These are phyloP conservation scores for Ascodesmis nigricans DNA, from an alignment of 495 filamentous ascomycete genomes.

Conservation along the genomic window DNA sequence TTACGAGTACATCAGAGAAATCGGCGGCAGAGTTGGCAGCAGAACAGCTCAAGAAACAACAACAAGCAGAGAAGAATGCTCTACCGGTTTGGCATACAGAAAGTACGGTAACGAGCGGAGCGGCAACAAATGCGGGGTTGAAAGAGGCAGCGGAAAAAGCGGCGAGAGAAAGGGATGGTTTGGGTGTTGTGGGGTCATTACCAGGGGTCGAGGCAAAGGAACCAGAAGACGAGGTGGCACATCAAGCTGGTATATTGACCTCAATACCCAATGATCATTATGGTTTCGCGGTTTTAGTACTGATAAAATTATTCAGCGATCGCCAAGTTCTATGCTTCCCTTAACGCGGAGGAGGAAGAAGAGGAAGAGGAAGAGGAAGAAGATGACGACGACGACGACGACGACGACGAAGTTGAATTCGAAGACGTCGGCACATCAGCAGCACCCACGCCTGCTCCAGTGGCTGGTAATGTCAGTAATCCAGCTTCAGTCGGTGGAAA, in stretches of 20 bases:
- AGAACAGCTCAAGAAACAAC: slow-evolving; percentile 48
- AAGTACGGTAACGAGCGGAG: slow-evolving; percentile 43
- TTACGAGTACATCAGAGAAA: slow-evolving; percentile 51
- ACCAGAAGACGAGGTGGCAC: too few relatives aligned
- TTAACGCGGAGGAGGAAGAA: slow-evolving; percentile 28
- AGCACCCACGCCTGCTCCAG: slow-evolving; percentile 3
- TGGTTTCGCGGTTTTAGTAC: too few relatives aligned
- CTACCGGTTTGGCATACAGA: slow-evolving; percentile 78
- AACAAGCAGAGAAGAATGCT: slow-evolving; percentile 58
- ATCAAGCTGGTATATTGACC: slow-evolving; percentile 15
- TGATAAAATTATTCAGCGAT: too few relatives aligned
- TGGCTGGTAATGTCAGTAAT: slow-evolving; percentile 7
- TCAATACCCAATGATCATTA: slow-evolving; percentile 22
- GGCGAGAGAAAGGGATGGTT: slow-evolving; percentile 17
- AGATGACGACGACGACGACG: slow-evolving; percentile 30
- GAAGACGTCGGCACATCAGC: slow-evolving; percentile 15
- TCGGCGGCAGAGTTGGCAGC: slow-evolving; percentile 52
- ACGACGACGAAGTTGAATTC: slow-evolving; percentile 23
- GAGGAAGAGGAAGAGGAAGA: slow-evolving; percentile 30
- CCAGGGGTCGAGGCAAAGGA: slow-evolving; percentile 35
- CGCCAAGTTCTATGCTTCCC: slow-evolving; percentile 31
- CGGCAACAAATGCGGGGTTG: slow-evolving; percentile 16
- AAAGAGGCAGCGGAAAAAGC: slow-evolving; percentile 22
- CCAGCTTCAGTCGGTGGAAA: slow-evolving; percentile 2
- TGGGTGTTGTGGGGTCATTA: slow-evolving; percentile 26